Conservation (phyloP, 108 stramenopile species). For the Cyclotella kingstonii region DNA sequence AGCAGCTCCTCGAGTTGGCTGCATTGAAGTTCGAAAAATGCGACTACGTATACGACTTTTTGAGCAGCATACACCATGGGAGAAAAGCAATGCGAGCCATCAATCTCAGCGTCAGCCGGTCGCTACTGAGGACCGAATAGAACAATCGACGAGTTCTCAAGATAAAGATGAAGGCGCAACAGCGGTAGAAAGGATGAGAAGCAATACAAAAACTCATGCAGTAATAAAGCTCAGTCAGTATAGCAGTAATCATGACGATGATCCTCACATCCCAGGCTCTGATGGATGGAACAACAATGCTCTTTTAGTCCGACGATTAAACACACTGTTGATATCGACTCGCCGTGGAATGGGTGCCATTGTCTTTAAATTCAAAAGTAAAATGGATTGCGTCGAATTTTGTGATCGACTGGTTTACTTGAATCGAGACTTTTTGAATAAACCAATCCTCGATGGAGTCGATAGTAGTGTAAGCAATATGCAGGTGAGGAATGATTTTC, state of each 20-base stretch:
- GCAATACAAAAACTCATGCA: no score
- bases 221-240: no score
- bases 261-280: conserved; percentile 20
- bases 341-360: conserved; percentile 39
- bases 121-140: no score
- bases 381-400: conserved; percentile 32
- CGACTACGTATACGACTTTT: conserved; percentile 32
- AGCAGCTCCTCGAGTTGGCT: conserved; percentile 32
- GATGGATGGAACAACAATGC: conserved; percentile 50
- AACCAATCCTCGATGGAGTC: background rate
- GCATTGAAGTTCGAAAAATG: conserved; percentile 45
- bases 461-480: background rate
- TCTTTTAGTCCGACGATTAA: conserved; percentile 35
- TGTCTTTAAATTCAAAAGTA: conserved; percentile 35
- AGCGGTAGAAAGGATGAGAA: no score
- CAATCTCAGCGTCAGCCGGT: no score
- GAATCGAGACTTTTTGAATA: conserved; percentile 26
- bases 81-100: no score
- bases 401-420: conserved; percentile 38
- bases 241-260: no score
- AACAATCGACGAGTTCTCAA: no score
- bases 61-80: conserved; percentile 26
- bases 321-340: conserved; percentile 35
- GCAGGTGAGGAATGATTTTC: background rate
- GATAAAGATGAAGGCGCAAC: conserved; percentile 6